Base-by-base conservation (phyloP, 306 rosid species). In the Neltuma alba region DNA sequence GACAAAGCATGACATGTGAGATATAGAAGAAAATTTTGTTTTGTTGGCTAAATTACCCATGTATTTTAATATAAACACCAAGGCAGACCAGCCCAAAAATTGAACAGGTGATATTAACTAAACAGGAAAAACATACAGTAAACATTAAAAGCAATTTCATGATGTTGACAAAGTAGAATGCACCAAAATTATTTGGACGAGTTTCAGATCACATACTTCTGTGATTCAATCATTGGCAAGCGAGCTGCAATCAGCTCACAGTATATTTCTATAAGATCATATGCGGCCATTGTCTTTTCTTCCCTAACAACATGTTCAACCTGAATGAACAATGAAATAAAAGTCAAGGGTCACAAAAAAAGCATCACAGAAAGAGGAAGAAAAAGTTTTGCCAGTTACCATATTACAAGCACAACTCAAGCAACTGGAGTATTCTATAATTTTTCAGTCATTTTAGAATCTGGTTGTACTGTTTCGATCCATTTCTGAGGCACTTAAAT, bases 281-380 rank as follows among this genome's bases (percentile, higher is more conserved):
- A 95, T 3, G 98, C 98, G n/a, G 93, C 91, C 85, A 81, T 80
- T 12, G 89, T 85, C 90, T 93, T 95, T 90, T 95, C 99, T 83
- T 95, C 99, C 82, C 98, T 89, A 70, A 88, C 80, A 68, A 95
- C 92, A 88, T 95, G 99, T 85, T 95, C 99, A 84, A 95, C 97
- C 98, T 95, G 85, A 87, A 82, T 14, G 75, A 10, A 70, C n/a
- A 48, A 79, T 44, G 28, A 18, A 12, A 25, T 21, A 67, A 63
- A 63, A 74, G 50, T 73, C 52, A 82, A 73, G 31, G n/a, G 40
- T 69, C 18, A 75, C 6, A n/a, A 62, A 23, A 64, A 58, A n/a
- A 38, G 7, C 20, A 67, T 67, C 55, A 72, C 28, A 31, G 15
- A 40, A 78, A 54, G 33, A 36, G 40, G 68, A 55, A 68, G 42